phyloP scores from a whole-genome alignment of 2,329 filamentous ascomycete genomes.

The Knufia fluminis region DNA sequence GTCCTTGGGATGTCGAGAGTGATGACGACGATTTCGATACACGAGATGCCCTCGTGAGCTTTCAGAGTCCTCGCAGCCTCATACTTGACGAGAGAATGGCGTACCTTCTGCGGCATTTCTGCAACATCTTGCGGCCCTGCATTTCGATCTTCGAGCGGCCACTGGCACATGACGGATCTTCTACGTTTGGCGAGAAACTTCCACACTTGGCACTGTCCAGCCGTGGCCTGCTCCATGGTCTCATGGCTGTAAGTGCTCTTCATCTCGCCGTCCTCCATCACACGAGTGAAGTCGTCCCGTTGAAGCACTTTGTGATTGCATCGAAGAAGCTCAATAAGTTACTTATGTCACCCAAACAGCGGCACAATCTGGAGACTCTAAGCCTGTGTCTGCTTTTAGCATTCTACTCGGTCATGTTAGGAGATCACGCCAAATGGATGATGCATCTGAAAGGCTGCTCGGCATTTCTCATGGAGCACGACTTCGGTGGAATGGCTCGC shows the following conservation, averaged over 20 bases:
- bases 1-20: slow-evolving; percentile 53
- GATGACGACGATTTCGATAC: slow-evolving; percentile 29
- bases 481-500: slow-evolving; percentile 63
- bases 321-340: slow-evolving; percentile 68
- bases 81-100: slow-evolving; percentile 9
- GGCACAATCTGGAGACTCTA: slow-evolving; percentile 70
- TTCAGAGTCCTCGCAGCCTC: slow-evolving; percentile 25
- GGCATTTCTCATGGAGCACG: slow-evolving; percentile 65
- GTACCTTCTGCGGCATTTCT: background rate
- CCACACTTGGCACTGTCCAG: slow-evolving; percentile 75
- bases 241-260: slow-evolving; percentile 75
- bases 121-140: slow-evolving; percentile 77
- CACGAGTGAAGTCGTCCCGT: slow-evolving; percentile 64
- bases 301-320: slow-evolving; percentile 86
- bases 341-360: slow-evolving; percentile 58
- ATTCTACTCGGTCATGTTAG: slow-evolving; percentile 90
- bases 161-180: slow-evolving; percentile 52
- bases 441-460: slow-evolving; percentile 80
- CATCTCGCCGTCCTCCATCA: slow-evolving; percentile 78
- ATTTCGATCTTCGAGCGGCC: slow-evolving; percentile 82
- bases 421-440: slow-evolving; percentile 92
- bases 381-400: slow-evolving; percentile 77
- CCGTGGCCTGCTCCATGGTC: slow-evolving; percentile 80
- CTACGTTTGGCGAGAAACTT: slow-evolving; percentile 63
- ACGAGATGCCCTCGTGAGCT: slow-evolving; percentile 11